Percentiles rank a stretch among this genome's conserved stretches.
Conservation (phyloP, 2,329 filamentous ascomycete genomes). For the Talaromyces funiculosus region DNA sequence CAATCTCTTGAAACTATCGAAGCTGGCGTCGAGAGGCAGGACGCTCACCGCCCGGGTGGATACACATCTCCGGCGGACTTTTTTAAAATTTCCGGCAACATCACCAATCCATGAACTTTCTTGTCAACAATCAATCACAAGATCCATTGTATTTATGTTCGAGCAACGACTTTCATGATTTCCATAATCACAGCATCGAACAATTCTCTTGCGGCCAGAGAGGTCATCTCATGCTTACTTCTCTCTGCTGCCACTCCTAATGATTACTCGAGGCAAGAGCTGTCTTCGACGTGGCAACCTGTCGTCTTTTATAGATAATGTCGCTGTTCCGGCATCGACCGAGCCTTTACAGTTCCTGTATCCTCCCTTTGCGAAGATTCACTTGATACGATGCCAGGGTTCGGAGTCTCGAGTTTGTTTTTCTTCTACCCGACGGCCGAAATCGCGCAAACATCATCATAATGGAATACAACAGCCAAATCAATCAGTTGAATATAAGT, state of each 20-base stretch:
- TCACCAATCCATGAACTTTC: neutral
- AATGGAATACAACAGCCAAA: neutral
- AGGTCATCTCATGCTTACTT: slow-evolving; percentile 4
- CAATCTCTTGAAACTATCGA: neutral
- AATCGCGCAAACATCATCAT: neutral
- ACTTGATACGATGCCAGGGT: slow-evolving; percentile 16
- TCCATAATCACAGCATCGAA: neutral
- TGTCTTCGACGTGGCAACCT: slow-evolving; percentile 37
- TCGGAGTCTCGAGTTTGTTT: slow-evolving; percentile 14
- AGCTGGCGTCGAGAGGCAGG: slow-evolving; percentile 10
- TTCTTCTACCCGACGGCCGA: neutral
- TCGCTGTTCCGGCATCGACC: slow-evolving; percentile 30
- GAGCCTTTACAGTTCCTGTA: slow-evolving; percentile 45
- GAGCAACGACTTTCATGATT: neutral
- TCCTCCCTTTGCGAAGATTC: slow-evolving; percentile 35
- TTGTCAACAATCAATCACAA: neutral
- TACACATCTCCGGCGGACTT: neutral
- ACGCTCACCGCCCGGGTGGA: neutral
- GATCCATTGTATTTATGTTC: neutral
- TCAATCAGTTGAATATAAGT: neutral
- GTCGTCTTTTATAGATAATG: slow-evolving; percentile 31
- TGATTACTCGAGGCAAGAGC: slow-evolving; percentile 40
- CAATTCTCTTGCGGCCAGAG: neutral
- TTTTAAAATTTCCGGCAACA: slow-evolving; percentile 9
- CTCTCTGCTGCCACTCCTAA: slow-evolving; percentile 21